These are phyloP conservation scores for Phaeoacremonium minimum DNA, from an alignment of 2,329 filamentous ascomycete species.

Conservation along the genomic window DNA sequence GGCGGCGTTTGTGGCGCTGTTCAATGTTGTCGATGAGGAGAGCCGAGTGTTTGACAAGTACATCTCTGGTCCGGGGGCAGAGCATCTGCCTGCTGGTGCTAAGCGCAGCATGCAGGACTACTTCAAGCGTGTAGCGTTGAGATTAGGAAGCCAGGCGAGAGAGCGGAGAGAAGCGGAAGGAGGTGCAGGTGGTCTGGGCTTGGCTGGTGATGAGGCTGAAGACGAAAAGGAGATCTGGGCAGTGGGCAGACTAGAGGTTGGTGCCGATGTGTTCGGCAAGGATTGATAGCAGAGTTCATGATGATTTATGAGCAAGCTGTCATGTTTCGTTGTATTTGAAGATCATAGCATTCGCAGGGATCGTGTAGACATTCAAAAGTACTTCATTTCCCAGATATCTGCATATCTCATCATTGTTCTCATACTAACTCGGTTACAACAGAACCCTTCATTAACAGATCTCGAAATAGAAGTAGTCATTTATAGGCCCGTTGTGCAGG, in stretches of 20 bases:
- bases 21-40: conserved; percentile 86
- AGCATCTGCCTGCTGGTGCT: conserved; percentile 63
- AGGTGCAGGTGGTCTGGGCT: conserved; percentile 76
- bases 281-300: conserved; percentile 16
- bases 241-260: conserved; percentile 81
- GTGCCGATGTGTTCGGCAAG: conserved; percentile 53
- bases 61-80: conserved; percentile 61
- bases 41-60: conserved; percentile 86
- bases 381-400: too few species aligned
- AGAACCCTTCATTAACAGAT: too few species aligned
- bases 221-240: conserved; percentile 96
- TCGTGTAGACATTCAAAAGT: background rate
- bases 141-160: conserved; percentile 79
- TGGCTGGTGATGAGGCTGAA: conserved; percentile 87
- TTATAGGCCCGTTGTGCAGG: too few species aligned
- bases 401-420: too few species aligned
- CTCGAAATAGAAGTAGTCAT: too few species aligned
- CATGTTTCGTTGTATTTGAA: conserved; percentile 2
- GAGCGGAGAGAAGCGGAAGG: conserved; percentile 91
- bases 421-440: too few species aligned
- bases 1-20: conserved; percentile 87
- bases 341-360: too few species aligned
- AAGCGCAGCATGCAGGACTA: conserved; percentile 95
- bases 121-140: conserved; percentile 86
- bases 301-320: conserved; percentile 7